Evolutionary conservation across 1,139 yeast genomes (phyloP).

Genomic region (Pichia sp.): DNA sequence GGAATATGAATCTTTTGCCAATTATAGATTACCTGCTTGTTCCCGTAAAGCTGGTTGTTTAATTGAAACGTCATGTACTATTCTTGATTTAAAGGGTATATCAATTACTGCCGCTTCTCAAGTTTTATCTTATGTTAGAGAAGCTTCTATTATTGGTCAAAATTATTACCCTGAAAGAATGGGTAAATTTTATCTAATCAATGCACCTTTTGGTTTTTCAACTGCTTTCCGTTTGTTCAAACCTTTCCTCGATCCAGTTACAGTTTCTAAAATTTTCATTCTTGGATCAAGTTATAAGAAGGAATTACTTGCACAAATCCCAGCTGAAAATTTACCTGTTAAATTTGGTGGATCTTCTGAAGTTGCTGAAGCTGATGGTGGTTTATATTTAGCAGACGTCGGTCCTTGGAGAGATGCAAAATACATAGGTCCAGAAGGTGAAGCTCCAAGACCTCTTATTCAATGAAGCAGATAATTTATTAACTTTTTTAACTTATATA

Average conservation of each 20-base stretch:
- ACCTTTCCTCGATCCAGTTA: slow-evolving; percentile 94
- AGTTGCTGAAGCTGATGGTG: slow-evolving; percentile 61
- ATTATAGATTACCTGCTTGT: slow-evolving; percentile 86
- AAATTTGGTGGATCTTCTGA: slow-evolving; percentile 84
- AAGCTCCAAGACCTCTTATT: slow-evolving; percentile 45
- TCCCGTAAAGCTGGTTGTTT: slow-evolving; percentile 74
- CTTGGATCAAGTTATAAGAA: slow-evolving; percentile 72
- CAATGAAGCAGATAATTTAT: neutral
- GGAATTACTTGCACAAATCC: slow-evolving; percentile 86
- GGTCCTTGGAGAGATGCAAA: slow-evolving; percentile 97
- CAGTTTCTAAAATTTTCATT: slow-evolving; percentile 93
- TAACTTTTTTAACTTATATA: no score
- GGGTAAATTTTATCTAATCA: slow-evolving; percentile 95
- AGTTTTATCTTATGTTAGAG: slow-evolving; percentile 82
- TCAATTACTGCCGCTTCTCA: slow-evolving; percentile 77
- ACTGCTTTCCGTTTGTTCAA: slow-evolving; percentile 88
- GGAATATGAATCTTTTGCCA: slow-evolving; percentile 92
- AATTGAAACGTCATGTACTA: slow-evolving; percentile 94
- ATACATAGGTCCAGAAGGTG: slow-evolving; percentile 83
- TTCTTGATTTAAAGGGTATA: slow-evolving; percentile 91
- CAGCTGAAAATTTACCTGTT: slow-evolving; percentile 82
- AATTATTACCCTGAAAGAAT: slow-evolving; percentile 98
- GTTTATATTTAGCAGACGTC: slow-evolving; percentile 79
- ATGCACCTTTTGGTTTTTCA: slow-evolving; percentile 96
- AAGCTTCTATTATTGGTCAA: slow-evolving; percentile 92